Evolutionary conservation across 192 early-diverging fungal species (phyloP).

Genomic region (Dissophora globulifera): DNA sequence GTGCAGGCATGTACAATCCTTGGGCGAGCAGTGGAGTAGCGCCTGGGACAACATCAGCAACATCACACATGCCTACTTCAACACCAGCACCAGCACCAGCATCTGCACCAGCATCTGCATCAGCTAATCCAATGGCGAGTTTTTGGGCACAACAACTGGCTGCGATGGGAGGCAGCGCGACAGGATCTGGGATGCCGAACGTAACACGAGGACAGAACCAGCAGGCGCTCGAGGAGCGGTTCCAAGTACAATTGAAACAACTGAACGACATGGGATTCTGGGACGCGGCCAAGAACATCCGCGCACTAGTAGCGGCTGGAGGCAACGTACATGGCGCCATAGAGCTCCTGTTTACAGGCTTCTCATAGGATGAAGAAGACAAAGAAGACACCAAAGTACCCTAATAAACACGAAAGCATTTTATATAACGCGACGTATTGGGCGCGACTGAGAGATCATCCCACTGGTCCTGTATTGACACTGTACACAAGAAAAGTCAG

Average conservation of each 20-base stretch:
- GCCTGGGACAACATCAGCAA: background rate
- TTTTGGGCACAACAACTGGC: slow-evolving; percentile 11
- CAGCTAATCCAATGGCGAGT: slow-evolving; percentile 18
- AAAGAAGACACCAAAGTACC: no score
- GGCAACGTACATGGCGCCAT: slow-evolving; percentile 95
- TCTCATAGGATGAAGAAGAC: no score
- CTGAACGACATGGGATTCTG: slow-evolving; percentile 97
- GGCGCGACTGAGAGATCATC: no score
- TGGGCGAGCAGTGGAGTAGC: background rate
- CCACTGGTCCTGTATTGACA: background rate
- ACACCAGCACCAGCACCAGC: background rate
- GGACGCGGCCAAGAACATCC: slow-evolving; percentile 88
- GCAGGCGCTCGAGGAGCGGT: slow-evolving; percentile 68
- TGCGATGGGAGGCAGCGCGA: slow-evolving; percentile 15
- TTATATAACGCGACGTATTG: no score
- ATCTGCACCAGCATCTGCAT: slow-evolving; percentile 1
- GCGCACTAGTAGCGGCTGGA: slow-evolving; percentile 77
- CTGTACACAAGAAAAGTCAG: background rate
- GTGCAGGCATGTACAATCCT: slow-evolving; percentile 1
- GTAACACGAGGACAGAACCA: slow-evolving; percentile 19
- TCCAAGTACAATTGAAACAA: slow-evolving; percentile 80
- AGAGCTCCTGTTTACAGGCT: slow-evolving; percentile 75
- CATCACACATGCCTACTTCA: no score
- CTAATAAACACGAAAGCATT: no score
- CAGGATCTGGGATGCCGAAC: no score